Percentiles rank a stretch among this genome's conserved stretches.
These are phyloP conservation scores for Erythrophleum fordii DNA, from an alignment of 306 rosid species.

Conservation along the genomic window DNA sequence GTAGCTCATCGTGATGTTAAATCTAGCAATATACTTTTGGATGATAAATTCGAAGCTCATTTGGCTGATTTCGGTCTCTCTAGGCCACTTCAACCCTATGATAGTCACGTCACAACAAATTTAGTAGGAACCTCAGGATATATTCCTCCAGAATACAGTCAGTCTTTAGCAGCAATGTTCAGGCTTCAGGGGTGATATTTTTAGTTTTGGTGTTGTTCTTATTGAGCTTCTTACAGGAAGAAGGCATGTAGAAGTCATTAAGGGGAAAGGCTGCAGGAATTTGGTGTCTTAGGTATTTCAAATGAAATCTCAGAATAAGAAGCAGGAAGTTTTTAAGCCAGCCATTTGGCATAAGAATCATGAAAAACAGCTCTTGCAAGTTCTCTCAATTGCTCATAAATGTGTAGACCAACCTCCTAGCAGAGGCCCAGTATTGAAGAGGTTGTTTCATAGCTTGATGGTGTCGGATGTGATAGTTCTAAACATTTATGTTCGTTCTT, in stretches of 20 bases:
- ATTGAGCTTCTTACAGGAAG: slow-evolving; percentile 75
- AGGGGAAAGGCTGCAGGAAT: slow-evolving; percentile 74
- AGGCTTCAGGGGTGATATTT: slow-evolving; percentile 78
- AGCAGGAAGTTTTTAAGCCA: slow-evolving; percentile 66
- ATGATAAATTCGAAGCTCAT: slow-evolving; percentile 70
- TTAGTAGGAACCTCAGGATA: slow-evolving; percentile 84
- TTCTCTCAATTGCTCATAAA: slow-evolving; percentile 68
- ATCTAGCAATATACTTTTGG: slow-evolving; percentile 81
- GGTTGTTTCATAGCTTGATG: slow-evolving; percentile 73
- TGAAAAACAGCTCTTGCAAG: slow-evolving; percentile 66
- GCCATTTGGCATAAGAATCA: slow-evolving; percentile 63
- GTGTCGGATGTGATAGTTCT: slow-evolving; percentile 50
- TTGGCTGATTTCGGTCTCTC: slow-evolving; percentile 87
- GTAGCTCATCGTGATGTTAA: slow-evolving; percentile 80
- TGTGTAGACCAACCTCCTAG: slow-evolving; percentile 73
- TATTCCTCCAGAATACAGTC: slow-evolving; percentile 85
- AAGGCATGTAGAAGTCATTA: slow-evolving; percentile 80
- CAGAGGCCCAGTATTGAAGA: slow-evolving; percentile 73
- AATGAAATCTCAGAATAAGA: slow-evolving; percentile 66
- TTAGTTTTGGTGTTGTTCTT: slow-evolving; percentile 85
- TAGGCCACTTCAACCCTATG: slow-evolving; percentile 72
- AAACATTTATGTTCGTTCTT: slow-evolving; percentile 43
- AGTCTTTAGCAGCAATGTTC: slow-evolving; percentile 74
- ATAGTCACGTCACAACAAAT: slow-evolving; percentile 79
- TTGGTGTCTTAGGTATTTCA: slow-evolving; percentile 75